These are phyloP conservation scores for Gremmenia infestans DNA, from an alignment of 2,329 filamentous ascomycete species.

Conservation along the genomic window DNA sequence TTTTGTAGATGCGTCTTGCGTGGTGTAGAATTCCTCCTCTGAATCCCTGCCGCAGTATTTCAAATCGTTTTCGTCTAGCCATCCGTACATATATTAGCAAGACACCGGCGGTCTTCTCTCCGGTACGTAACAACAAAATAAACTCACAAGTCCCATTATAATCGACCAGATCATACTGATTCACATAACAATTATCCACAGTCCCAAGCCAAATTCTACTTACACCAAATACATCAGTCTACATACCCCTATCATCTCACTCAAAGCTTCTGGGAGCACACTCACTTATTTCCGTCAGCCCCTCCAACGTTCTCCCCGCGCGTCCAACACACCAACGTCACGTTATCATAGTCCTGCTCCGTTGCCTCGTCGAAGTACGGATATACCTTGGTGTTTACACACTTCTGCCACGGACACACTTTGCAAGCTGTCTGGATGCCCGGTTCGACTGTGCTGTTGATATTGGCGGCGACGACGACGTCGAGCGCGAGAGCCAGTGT, in stretches of 20 bases:
- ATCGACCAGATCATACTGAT: slow-evolving; percentile 15
- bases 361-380: slow-evolving; percentile 1
- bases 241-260: not conserved
- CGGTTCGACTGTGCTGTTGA: slow-evolving; percentile 18
- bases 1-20: slow-evolving; percentile 9
- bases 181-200: slow-evolving; percentile 18
- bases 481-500: not conserved
- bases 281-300: slow-evolving; percentile 16
- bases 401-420: slow-evolving; percentile 21
- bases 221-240: not conserved
- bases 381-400: slow-evolving; percentile 18
- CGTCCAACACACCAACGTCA: slow-evolving; percentile 20
- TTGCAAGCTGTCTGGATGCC: slow-evolving; percentile 21
- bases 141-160: slow-evolving; percentile 18
- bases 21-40: slow-evolving; percentile 10
- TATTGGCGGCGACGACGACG: not conserved
- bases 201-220: slow-evolving; percentile 21
- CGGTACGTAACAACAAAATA: no score
- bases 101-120: not conserved
- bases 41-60: slow-evolving; percentile 15
- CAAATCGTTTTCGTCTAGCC: slow-evolving; percentile 13
- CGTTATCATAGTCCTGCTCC: not conserved
- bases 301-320: slow-evolving; percentile 13
- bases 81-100: not conserved
- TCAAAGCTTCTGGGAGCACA: not conserved